A percentile compares a stretch with the other conserved stretches of the same genome.
Conservation (phyloP, 371 early-diverging fungal genomes). For the Rhizomucor miehei region DNA sequence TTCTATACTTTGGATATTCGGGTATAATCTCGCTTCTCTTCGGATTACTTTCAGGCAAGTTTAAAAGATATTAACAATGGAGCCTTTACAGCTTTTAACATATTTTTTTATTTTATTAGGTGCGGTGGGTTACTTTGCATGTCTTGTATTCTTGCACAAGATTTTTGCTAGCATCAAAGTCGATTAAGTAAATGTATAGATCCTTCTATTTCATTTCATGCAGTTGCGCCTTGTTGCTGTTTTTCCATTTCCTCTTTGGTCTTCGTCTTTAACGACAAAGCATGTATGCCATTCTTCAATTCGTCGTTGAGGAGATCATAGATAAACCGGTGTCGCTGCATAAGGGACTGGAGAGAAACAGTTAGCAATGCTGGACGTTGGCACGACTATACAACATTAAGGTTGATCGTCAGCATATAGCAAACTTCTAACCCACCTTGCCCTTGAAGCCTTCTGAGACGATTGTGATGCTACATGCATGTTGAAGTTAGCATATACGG, state of each 20-base stretch:
- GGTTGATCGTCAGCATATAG: neutral
- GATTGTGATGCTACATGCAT: constrained; percentile 48
- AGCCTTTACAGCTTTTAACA: neutral
- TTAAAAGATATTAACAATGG: neutral
- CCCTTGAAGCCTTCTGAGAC: constrained; percentile 65
- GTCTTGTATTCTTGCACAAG: constrained; percentile 73
- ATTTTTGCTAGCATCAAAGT: constrained; percentile 87
- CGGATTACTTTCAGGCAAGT: constrained; percentile 67
- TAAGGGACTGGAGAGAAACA: constrained; percentile 27
- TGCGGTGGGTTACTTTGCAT: constrained; percentile 76
- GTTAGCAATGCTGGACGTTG: no score
- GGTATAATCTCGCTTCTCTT: constrained; percentile 70
- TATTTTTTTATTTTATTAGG: constrained; percentile 34
- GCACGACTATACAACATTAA: neutral
- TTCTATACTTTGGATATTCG: constrained; percentile 90
- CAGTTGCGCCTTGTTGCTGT: neutral
- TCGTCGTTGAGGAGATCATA: constrained; percentile 60
- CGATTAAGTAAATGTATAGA: constrained; percentile 44
- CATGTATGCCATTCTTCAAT: constrained; percentile 57
- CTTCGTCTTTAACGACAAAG: constrained; percentile 65
- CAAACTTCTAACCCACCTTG: constrained; percentile 38
- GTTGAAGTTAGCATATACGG: neutral
- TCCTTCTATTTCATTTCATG: constrained; percentile 1
- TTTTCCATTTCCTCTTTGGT: constrained; percentile 47
- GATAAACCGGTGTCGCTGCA: constrained; percentile 71